Percentiles rank a stretch among this genome's conserved stretches.
phyloP scores from a whole-genome alignment of 768 basidiomycete species.

The Clitopilus hobsonii region DNA sequence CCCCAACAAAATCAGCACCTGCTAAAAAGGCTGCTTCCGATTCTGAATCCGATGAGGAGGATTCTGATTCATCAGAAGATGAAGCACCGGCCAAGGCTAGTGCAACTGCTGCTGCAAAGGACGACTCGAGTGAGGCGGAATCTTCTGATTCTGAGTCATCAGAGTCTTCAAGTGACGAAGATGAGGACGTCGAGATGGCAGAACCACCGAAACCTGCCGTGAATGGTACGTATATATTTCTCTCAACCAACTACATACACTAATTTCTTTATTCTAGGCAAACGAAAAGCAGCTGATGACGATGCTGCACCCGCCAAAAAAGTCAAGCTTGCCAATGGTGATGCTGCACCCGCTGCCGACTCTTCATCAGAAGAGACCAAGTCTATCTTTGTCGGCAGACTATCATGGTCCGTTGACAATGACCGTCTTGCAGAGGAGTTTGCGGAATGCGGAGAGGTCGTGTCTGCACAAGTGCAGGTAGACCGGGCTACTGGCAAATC shows the following conservation, averaged over 20 bases:
- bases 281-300: constrained; percentile 78
- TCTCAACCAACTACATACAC: not conserved
- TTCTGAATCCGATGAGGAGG: too few relatives aligned
- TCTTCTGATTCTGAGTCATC: constrained; percentile 12
- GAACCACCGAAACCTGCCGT: constrained; percentile 27
- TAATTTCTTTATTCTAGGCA: constrained; percentile 33
- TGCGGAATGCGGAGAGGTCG: constrained; percentile 81
- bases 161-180: constrained; percentile 27
- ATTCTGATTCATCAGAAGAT: constrained; percentile 8
- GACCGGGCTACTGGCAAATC: constrained; percentile 80
- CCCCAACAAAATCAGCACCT: constrained; percentile 5
- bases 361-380: constrained; percentile 47
- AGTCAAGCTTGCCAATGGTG: constrained; percentile 64
- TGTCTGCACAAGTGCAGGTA: constrained; percentile 83
- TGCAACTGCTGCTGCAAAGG: constrained; percentile 25
- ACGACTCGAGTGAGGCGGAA: constrained; percentile 19
- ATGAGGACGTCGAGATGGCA: constrained; percentile 58
- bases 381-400: constrained; percentile 85
- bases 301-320: constrained; percentile 69
- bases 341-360: constrained; percentile 35
- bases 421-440: constrained; percentile 94
- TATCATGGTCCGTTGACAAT: constrained; percentile 97
- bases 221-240: constrained; percentile 18
- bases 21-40: too few relatives aligned
- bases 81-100: constrained; percentile 17